Evolutionary conservation across 495 filamentous ascomycete species (phyloP).

Genomic region (Penicillium flavigenum): DNA sequence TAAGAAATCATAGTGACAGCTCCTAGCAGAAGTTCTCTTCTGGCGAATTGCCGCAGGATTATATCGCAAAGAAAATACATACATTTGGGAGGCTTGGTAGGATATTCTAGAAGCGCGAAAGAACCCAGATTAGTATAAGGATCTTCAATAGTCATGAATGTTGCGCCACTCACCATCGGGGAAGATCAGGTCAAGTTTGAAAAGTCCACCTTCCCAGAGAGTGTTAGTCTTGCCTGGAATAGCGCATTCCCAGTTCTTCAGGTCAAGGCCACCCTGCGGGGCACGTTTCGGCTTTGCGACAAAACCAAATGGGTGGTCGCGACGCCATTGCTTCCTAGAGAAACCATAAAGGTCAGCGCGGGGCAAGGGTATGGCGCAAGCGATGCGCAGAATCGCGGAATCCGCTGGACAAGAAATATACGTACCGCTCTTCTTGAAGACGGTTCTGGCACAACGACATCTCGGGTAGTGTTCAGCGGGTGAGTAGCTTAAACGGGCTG

Average conservation of each 20-base stretch:
- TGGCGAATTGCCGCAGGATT: too few species aligned
- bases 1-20: background rate
- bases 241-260: conserved; percentile 96
- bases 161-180: conserved; percentile 74
- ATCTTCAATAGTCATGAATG: conserved; percentile 15
- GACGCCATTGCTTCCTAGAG: conserved; percentile 88
- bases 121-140: conserved; percentile 16
- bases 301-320: conserved; percentile 97
- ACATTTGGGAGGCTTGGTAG: conserved; percentile 99
- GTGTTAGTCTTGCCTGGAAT: conserved; percentile 95
- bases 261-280: conserved; percentile 74
- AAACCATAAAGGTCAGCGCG: conserved; percentile 20
- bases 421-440: conserved; percentile 86
- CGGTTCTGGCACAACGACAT: conserved; percentile 92
- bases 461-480: conserved; percentile 14
- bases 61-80: conserved; percentile 29
- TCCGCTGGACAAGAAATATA: conserved; percentile 1
- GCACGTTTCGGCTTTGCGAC: conserved; percentile 85
- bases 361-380: background rate
- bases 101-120: conserved; percentile 70
- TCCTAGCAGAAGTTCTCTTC: background rate
- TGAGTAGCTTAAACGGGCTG: background rate
- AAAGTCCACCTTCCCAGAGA: conserved; percentile 92
- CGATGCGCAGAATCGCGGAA: conserved; percentile 1
- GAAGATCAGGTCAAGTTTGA: conserved; percentile 90